Evolutionary conservation across 1,284 basidiomycete species (phyloP), one percentile per base, ranked within the genome.

Genomic region (Ustilago tritici): DNA sequence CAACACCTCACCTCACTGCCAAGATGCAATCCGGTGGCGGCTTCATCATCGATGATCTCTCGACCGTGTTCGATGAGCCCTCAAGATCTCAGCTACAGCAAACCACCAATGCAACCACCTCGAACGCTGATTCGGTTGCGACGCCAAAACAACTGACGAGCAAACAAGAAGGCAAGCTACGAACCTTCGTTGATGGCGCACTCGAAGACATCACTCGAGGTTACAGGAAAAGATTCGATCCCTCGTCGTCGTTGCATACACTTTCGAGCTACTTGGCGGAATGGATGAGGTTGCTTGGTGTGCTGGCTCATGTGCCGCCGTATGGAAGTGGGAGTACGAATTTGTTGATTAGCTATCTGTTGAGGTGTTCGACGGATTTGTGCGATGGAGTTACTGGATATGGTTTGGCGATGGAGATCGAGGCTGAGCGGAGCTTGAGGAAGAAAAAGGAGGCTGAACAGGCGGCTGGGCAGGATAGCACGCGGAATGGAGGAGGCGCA

Each of bases 301-400:
- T 84, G 5, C 49, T 82, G 14, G 70, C 74, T 0, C 65, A 73
- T 3, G 74, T 83, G 17, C 82, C 82, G 8, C 80, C 79, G 14
- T 66, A 75, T 32, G 75, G 76, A 23, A 53, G 70, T 35, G 70
- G 70, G 3, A 70, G 70, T 57, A 73, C 74, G n/a, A 76, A 79
- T 46, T 59, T 84, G 19, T 74, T 76, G 49, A 69, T 82, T 41
- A 70, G 76, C 7, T 83, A 84, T 43, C 70, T 84, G 11, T 56
- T 84, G 23, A 72, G 82, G 4, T 67, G 75, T 41, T 81, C 79
- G 1, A 75, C 75, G 12, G 82, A 84, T 2, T 46, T 84, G 9
- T 59, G 70, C n/a, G 82, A 84, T 41, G 82, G 80, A 0, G 74
- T 84, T 52, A 56, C 65, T 7, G 82, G 82, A 11, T 84, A 83